A percentile compares a stretch with the other conserved stretches of the same genome.
Evolutionary conservation across 768 basidiomycete genomes (phyloP).

Genomic region (Calvatia gigantea): DNA sequence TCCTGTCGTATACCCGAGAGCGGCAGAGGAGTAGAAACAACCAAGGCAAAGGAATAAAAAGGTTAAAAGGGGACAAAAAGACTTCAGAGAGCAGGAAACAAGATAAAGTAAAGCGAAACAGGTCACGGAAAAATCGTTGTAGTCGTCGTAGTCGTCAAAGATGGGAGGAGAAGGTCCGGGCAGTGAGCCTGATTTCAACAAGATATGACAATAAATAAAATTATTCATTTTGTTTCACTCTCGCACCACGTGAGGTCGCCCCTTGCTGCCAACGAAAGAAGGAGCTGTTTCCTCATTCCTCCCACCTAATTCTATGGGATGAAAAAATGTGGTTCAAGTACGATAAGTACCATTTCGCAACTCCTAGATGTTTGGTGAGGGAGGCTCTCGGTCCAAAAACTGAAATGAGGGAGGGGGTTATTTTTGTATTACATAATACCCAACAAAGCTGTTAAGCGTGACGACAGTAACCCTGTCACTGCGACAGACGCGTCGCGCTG

Average conservation of each 20-base stretch:
- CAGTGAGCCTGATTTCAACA: slow-evolving; percentile 11
- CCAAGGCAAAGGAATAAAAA: neutral
- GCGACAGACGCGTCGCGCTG: slow-evolving; percentile 8
- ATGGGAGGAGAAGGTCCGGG: slow-evolving; percentile 13
- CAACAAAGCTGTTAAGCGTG: neutral
- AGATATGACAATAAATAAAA: slow-evolving; percentile 14
- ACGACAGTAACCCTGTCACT: neutral
- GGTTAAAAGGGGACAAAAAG: neutral
- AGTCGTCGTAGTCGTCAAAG: slow-evolving; percentile 19
- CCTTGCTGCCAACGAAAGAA: neutral
- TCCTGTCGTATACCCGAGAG: neutral
- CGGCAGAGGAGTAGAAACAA: neutral
- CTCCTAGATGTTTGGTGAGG: slow-evolving; percentile 1
- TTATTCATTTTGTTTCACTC: slow-evolving; percentile 8
- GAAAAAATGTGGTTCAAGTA: neutral
- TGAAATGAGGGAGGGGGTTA: neutral
- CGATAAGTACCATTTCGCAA: neutral
- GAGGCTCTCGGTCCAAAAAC: neutral
- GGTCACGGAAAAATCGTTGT: slow-evolving; percentile 17
- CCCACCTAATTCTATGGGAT: neutral
- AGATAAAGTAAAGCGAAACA: neutral
- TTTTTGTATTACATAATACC: slow-evolving; percentile 4
- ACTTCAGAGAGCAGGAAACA: neutral
- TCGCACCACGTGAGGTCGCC: slow-evolving; percentile 7
- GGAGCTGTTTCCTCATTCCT: neutral